Evolutionary conservation across 2,329 filamentous ascomycete genomes (phyloP).

Genomic region (Neofusicoccum laricinum): DNA sequence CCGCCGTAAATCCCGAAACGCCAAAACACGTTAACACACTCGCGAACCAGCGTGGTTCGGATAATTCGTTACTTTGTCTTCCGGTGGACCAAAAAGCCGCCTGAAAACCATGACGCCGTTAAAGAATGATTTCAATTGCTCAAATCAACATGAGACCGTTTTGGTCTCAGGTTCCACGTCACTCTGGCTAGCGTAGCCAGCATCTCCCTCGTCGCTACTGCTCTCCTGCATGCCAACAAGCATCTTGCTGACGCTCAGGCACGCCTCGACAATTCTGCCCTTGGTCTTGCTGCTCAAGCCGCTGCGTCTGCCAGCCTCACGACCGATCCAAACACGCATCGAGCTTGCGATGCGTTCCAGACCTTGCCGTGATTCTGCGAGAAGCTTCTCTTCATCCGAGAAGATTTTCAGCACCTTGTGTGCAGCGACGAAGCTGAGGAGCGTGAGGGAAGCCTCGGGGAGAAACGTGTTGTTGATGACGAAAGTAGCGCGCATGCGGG

Average conservation of each 20-base stretch:
- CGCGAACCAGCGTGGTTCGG: neutral
- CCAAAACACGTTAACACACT: neutral
- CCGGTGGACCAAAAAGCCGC: neutral
- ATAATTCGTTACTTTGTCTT: constrained; percentile 3
- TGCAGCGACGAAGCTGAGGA: constrained; percentile 46
- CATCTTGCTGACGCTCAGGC: constrained; percentile 42
- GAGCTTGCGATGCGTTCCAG: constrained; percentile 44
- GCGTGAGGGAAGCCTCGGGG: constrained; percentile 36
- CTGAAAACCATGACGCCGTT: neutral
- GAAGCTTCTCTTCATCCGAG: constrained; percentile 31
- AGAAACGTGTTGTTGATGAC: constrained; percentile 38
- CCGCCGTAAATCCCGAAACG: neutral
- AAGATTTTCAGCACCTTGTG: constrained; percentile 41
- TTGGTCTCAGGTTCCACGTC: constrained; percentile 4
- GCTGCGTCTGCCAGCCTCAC: constrained; percentile 39
- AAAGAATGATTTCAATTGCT: neutral
- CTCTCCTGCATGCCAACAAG: constrained; percentile 37
- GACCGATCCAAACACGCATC: constrained; percentile 47
- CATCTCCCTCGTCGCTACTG: constrained; percentile 25
- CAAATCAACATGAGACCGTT: constrained; percentile 6
- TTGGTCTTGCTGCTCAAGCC: constrained; percentile 39
- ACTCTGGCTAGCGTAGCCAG: constrained; percentile 28
- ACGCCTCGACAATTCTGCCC: constrained; percentile 39
- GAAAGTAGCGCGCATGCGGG: constrained; percentile 37
- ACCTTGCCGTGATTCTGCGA: constrained; percentile 34